Evolutionary conservation across 805 yeast genomes (phyloP), one percentile per base, ranked within the genome.

Genomic region (Sugiyamaella chiloensis): DNA sequence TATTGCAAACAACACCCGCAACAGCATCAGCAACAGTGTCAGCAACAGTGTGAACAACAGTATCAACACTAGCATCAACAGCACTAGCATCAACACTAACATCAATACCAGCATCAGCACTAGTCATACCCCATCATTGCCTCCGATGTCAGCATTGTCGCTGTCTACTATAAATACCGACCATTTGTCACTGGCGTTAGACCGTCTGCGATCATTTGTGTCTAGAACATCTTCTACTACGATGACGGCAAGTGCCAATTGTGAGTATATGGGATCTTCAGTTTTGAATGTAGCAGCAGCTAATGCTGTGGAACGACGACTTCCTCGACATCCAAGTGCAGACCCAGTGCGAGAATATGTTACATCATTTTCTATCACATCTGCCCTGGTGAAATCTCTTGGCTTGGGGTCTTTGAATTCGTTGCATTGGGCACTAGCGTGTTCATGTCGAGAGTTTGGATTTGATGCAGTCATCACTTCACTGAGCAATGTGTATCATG

Each of bases 381-480:
- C 48, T 4, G 52, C 59, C 8, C 30, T 58, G 24, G 48, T 46
- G 8, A 42, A 40, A 40, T 31, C 55, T 1, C 40, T 50, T 14
- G 47, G 51, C 2, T 32, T 51, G 5, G 12, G 3, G 11, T 37
- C 51, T 1, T 16, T 45, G 12, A 14, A 26, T 2, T 17, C 34
- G 5, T 32, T 56, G 29, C 46, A 52, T 23, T 26, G 31, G n/a
- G 32, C 44, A 4, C 42, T 56, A 34, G 57, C 55, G 6, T 12
- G 21, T 16, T 46, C 54, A 42, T 35, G 84, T 30, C 82, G 80
- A 52, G 95, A 87, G 63, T 87, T 82, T 67, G 95, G 95, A 1
- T 87, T 87, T 61, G 89, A 87, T 58, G 61, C 74, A 2, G 72
- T 82, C n/a, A 66, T 85, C 48, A 73, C 73, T 50, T 82, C 85